Conservation (phyloP, 164 flowering plant genomes). For the Euptelea pleiosperma region DNA sequence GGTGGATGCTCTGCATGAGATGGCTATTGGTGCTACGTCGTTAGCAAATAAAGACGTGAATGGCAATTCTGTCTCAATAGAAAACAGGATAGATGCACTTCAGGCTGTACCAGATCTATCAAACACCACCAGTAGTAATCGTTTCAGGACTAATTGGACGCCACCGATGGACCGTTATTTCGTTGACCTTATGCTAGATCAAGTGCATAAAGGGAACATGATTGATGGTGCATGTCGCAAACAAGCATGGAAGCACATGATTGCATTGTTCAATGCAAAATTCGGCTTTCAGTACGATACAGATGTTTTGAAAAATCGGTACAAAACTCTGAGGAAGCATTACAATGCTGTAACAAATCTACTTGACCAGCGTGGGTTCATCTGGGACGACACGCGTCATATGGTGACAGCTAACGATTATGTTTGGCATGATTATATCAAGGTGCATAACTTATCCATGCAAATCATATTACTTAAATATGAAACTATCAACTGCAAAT, state of each 20-base stretch:
- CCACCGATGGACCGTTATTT: slow-evolving; percentile 63
- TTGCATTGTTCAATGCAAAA: slow-evolving; percentile 42
- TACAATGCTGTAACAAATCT: slow-evolving; percentile 47
- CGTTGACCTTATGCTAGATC: slow-evolving; percentile 60
- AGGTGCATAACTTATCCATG: slow-evolving; percentile 26
- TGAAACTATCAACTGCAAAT: neutral
- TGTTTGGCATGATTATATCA: slow-evolving; percentile 58
- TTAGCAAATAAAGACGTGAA: slow-evolving; percentile 25
- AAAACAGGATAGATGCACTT: slow-evolving; percentile 13
- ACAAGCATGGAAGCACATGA: slow-evolving; percentile 56
- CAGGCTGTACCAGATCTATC: slow-evolving; percentile 29
- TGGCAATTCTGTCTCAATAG: slow-evolving; percentile 28
- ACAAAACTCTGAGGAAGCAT: slow-evolving; percentile 55
- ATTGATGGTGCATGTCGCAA: slow-evolving; percentile 47
- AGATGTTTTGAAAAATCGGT: slow-evolving; percentile 50
- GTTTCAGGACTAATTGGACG: slow-evolving; percentile 57
- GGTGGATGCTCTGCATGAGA: slow-evolving; percentile 16
- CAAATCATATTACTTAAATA: neutral
- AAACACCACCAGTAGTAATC: slow-evolving; percentile 12
- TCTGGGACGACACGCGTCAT: slow-evolving; percentile 54
- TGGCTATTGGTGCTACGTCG: slow-evolving; percentile 30
- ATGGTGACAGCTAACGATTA: slow-evolving; percentile 65
- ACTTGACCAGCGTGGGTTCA: slow-evolving; percentile 47
- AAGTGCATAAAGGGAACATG: slow-evolving; percentile 49
- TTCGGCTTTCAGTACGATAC: slow-evolving; percentile 42